A percentile compares a stretch with the other conserved stretches of the same genome.
These are phyloP conservation scores for Fusarium pseudograminearum DNA, from an alignment of 2,329 filamentous ascomycete genomes.

Conservation along the genomic window DNA sequence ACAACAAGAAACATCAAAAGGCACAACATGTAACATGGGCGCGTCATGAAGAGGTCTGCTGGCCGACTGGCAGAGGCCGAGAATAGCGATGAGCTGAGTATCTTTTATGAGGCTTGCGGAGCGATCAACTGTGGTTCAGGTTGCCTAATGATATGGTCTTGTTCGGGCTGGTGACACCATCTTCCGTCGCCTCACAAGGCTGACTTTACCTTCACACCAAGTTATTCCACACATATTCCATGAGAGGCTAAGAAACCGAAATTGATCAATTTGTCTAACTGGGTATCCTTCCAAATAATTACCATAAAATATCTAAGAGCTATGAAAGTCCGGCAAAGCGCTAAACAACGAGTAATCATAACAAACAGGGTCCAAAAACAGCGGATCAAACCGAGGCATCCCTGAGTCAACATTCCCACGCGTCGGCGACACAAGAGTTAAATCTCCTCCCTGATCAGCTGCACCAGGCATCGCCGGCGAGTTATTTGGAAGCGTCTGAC, in stretches of 20 bases:
- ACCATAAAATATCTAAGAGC: conserved; percentile 4
- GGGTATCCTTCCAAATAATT: conserved; percentile 13
- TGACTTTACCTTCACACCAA: neutral
- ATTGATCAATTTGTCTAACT: neutral
- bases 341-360: conserved; percentile 28
- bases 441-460: conserved; percentile 5
- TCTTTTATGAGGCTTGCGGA: neutral
- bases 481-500: conserved; percentile 4
- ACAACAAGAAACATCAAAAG: neutral
- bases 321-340: conserved; percentile 23
- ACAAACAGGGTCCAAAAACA: conserved; percentile 24
- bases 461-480: neutral
- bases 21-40: neutral
- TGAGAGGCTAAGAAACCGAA: neutral
- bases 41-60: rapidly evolving
- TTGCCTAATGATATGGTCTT: neutral
- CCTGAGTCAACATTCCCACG: conserved; percentile 6
- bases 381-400: conserved; percentile 15
- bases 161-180: neutral
- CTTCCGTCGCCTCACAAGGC: neutral
- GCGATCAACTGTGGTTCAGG: too few species aligned
- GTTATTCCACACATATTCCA: neutral
- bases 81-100: neutral
- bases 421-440: neutral
- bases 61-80: neutral